phyloP scores from a whole-genome alignment of 2,329 filamentous ascomycete species.

The Hypoxylon sp. region DNA sequence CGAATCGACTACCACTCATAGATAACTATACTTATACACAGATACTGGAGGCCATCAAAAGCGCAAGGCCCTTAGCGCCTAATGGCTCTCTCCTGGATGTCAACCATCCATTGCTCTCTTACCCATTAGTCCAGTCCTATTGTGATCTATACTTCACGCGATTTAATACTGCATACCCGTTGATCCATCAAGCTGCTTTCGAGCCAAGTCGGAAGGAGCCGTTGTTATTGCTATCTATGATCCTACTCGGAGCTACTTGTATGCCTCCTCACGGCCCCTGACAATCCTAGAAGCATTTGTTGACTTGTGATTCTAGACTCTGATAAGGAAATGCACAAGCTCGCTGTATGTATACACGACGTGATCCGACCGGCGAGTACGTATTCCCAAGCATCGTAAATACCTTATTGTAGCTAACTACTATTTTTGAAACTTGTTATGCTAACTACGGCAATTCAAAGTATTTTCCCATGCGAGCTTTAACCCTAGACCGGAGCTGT shows the following conservation, averaged over 20 bases:
- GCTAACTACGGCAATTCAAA: background rate
- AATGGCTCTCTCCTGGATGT: constrained; percentile 56
- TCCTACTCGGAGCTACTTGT: constrained; percentile 68
- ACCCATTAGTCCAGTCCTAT: constrained; percentile 62
- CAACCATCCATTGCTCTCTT: constrained; percentile 60
- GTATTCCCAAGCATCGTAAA: constrained; percentile 5
- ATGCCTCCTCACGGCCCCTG: background rate
- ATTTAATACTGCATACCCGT: constrained; percentile 68
- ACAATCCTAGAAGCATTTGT: background rate
- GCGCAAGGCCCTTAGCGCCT: constrained; percentile 57
- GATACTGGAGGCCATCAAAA: constrained; percentile 58
- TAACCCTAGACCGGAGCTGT: constrained; percentile 65
- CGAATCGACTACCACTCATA: constrained; percentile 44
- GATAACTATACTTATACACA: constrained; percentile 45
- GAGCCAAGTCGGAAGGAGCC: constrained; percentile 58
- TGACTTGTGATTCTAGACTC: constrained; percentile 48
- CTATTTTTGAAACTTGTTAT: background rate
- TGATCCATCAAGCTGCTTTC: constrained; percentile 67
- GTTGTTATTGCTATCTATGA: constrained; percentile 61
- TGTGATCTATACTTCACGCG: constrained; percentile 67
- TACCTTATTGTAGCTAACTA: too few species aligned
- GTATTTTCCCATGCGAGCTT: constrained; percentile 66
- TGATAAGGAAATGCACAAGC: constrained; percentile 64
- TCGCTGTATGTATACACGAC: constrained; percentile 70
- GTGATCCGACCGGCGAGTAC: constrained; percentile 61